Base-by-base conservation (phyloP, 1,284 basidiomycete species). In the Moniliella sp. region DNA sequence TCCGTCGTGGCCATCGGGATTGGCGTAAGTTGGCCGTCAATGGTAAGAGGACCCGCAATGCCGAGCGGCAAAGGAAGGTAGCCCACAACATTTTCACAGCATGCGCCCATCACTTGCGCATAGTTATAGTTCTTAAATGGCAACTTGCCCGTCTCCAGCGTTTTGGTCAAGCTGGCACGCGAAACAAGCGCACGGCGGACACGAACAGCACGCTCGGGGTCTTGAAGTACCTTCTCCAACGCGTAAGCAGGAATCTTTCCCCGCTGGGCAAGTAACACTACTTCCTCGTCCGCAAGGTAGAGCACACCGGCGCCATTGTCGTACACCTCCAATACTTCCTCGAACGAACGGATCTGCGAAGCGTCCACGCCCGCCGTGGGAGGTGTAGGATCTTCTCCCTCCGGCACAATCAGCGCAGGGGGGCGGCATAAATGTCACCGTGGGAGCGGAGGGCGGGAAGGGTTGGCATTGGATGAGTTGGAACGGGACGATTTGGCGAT, bases 1-100 rank as follows among this genome's bases (percentile, higher is more conserved):
- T 99, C 91, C 10, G 91, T 88, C 0, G 91, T 99, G 19, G 91
- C 88, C 91, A 99, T 97, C 11, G 91, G 91, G 45, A 99, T 84
- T 31, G 77, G 88, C 50, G 75, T 74, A 29, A 76, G n/a, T 62
- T 73, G 67, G 25, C 80, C 83, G 49, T 99, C 91, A 56, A 99
- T 72, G 35, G 73, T 79, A 30, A 99, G 72, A 2, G 91, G 91
- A 4, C 91, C 91, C 4, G 91, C 91, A 40, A 97, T 79, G 53
- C 91, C 91, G 34, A 97, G 73, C 0, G 91, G 91, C 21, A 99
- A 63, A 14, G 91, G 91, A 64, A 94, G 86, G 62, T 78, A 99
- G 14, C 91, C 91, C 29, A 97, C 74, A 30, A 99, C 91, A 61
- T 99, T 99, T 66, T 99, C 91, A 64, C 91, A 99, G 65, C 91